Evolutionary conservation across 352 stramenopile species (phyloP), one percentile per base, ranked within the genome.

Genomic region (Pythium diclinum): DNA sequence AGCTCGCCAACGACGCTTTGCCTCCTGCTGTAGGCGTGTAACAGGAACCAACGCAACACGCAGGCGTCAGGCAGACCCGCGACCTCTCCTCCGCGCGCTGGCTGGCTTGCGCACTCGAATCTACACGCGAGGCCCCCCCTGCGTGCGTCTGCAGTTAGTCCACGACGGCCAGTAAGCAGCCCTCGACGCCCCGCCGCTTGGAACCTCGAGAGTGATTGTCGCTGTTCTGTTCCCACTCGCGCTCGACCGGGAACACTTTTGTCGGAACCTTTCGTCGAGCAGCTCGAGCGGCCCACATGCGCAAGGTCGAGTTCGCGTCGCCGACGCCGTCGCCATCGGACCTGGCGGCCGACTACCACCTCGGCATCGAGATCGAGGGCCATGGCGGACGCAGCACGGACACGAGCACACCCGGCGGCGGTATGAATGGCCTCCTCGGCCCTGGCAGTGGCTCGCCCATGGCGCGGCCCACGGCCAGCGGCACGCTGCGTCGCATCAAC

Each of bases 271-370:
- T 13, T 53, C 13, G 21, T 8, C 14, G 19, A 62, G 4, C n/a
- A 25, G 32, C 23, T 25, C 14, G 51, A 42, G 19, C 16, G n/a
- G 30, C 52, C 53, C 42, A 19, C 32, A 90, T 89, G 81, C 73
- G 75, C 57, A 65, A 65, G 36, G 83, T 91, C 58, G 83, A 89
- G 70, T 92, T 92, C 65, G 77, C 74, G 47, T 64, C 61, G 30
- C 56, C 61, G 42, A 28, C 56, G 21, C 48, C 78, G 68, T 92
- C 84, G 57, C 82, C 84, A 30, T 88, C 81, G 62, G 78, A 87
- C 44, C 68, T 74, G 48, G 54, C 63, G 9, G 73, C 71, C 30
- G 74, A 83, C 63, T 92, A 90, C 78, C 76, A 81, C 58, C 68
- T 89, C 7, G 81, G 78, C 52, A 87, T 88, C 65, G 76, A 85